Evolutionary conservation across 306 rosid species (phyloP), one percentile per base, ranked within the genome.

Genomic region (Pachyrhizus erosus): DNA sequence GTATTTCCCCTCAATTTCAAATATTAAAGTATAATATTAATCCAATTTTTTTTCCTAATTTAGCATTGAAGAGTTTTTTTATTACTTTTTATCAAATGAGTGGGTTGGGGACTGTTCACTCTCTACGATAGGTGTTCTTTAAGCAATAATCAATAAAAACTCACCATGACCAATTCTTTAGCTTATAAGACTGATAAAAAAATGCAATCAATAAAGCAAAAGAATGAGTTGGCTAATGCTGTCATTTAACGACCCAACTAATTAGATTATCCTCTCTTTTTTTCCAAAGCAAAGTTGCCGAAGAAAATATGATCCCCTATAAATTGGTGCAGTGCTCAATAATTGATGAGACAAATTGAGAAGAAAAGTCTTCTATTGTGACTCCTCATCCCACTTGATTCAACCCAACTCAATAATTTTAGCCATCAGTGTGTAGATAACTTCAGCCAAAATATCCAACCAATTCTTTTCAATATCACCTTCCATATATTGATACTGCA

Each of bases 191-290:
- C 73, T 48, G 70, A 78, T 37, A 62, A 87, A 84, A 62, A 87
- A 84, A 77, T 46, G 78, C 81, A 74, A 81, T 79, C 33, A 83
- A 52, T 82, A 80, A 83, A 51, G 84, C 81, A 77, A 58, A 61
- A 72, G 5, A 60, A 21, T 48, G 62, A 78, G 86, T 49, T 84
- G 79, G 87, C 78, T 11, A 20, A 42, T 51, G 85, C 82, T 55
- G 86, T 85, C 86, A 73, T 79, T 74, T 83, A 2, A 57, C 66
- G 51, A 6, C 51, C 87, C 77, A 86, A 68, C 88, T 73, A 88
- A 81, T 45, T 69, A 69, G 12, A 61, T 29, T 61, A 5, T 12
- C 33, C 67, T 75, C 76, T 26, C 88, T 84, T 80, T 27, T 27
- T 48, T 80, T 78, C 49, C 62, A 75, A 87, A 89, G 86, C 87